phyloP scores from a whole-genome alignment of 148 eudicot genomes.

The Talinum fruticosum region DNA sequence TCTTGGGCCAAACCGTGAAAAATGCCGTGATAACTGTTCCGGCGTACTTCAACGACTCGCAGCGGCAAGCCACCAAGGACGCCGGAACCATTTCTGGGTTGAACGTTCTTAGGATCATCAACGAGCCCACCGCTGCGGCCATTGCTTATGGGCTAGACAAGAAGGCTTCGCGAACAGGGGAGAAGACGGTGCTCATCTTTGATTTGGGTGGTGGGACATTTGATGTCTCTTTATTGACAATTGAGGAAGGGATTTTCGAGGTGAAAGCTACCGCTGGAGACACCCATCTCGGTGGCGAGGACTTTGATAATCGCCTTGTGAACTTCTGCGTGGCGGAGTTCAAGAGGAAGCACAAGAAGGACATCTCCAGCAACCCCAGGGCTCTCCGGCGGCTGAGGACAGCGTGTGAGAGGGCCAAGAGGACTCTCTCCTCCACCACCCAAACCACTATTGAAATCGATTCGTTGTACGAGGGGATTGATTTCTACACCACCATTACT shows the following conservation, averaged over 20 bases:
- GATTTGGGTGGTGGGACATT: conserved; percentile 26
- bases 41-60: conserved; percentile 23
- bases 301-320: conserved; percentile 19
- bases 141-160: conserved; percentile 25
- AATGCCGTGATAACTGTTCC: conserved; percentile 22
- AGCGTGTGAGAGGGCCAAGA: conserved; percentile 20
- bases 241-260: conserved; percentile 25
- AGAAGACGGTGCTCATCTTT: conserved; percentile 22
- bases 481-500: conserved; percentile 22
- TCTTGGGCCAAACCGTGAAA: conserved; percentile 13
- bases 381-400: conserved; percentile 20
- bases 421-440: conserved; percentile 21
- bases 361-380: conserved; percentile 11
- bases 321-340: conserved; percentile 18
- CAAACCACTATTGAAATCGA: conserved; percentile 24
- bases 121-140: conserved; percentile 26
- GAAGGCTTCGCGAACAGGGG: conserved; percentile 19
- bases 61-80: conserved; percentile 23
- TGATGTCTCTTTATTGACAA: conserved; percentile 16
- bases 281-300: conserved; percentile 23
- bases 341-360: conserved; percentile 27
- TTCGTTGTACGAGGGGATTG: conserved; percentile 22
- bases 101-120: conserved; percentile 22
- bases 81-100: conserved; percentile 17
- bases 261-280: conserved; percentile 27